Base-by-base conservation (phyloP, 306 rosid species). In the Cucurbita argyrosperma region DNA sequence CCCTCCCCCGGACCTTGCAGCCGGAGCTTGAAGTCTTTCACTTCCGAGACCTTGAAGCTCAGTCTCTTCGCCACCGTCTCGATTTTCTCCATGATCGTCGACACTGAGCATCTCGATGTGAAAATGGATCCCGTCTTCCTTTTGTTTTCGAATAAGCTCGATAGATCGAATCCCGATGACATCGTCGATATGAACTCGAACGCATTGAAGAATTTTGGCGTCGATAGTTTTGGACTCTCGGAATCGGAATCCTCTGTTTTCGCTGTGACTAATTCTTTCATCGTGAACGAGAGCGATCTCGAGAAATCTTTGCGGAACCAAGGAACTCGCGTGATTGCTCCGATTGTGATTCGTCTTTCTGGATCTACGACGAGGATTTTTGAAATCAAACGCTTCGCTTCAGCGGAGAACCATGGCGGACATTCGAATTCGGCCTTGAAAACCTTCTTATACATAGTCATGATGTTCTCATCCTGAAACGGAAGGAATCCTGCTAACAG, bases 401-500 rank as follows among this genome's bases (percentile, higher is more conserved):
- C 97, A 6, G 80, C 30, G 0, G 92, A 85, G 66, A 91, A 80
- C 97, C 97, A 91, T 0, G 89, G 89, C 4, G 97, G 97, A 39
- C 83, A 87, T 5, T 80, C 83, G 39, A 84, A 91, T 4, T 89
- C 86, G 0, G 89, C 92, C 64, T 84, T 83, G 80, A 88, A 83
- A 13, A 91, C 77, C 72, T 87, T 91, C 19, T 79, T 73, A 51
- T 89, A 91, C 97, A 89, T 82, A 15, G 35, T 78, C 88, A 87
- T 84, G 2, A 91, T 50, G 39, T 89, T 87, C 80, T 88, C 97
- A 4, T 88, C 81, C 45, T 74, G 92, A 68, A 91, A 91, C 0
- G 97, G 97, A 46, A 91, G 90, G 50, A 83, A 91, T 4, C 97
- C 97, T 0, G 97, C 92, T 4, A 91, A 88, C 9, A 91, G 64